phyloP scores from a whole-genome alignment of 768 basidiomycete species.

The Phanerodontia chrysosporium region DNA sequence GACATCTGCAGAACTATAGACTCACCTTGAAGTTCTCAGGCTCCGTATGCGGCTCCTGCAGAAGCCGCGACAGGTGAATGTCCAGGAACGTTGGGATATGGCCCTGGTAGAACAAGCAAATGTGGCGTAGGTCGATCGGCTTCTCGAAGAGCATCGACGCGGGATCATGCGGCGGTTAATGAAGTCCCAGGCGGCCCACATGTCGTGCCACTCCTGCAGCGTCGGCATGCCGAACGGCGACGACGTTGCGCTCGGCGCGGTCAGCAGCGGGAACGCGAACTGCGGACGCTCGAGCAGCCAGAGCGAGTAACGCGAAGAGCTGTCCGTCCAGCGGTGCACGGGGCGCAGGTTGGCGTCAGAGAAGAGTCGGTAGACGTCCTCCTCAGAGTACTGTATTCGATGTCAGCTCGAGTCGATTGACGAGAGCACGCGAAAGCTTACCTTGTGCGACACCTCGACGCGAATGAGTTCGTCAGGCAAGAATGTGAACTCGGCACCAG shows the following conservation, averaged over 20 bases:
- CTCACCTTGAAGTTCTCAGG: slow-evolving; percentile 75
- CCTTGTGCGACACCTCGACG: slow-evolving; percentile 89
- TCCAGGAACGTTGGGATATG: slow-evolving; percentile 93
- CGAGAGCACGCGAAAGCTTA: slow-evolving; percentile 26
- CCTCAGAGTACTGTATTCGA: slow-evolving; percentile 65
- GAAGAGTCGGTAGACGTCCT: slow-evolving; percentile 69
- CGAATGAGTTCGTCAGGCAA: slow-evolving; percentile 71
- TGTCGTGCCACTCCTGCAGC: slow-evolving; percentile 69
- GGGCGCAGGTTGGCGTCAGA: slow-evolving; percentile 72
- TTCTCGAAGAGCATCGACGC: slow-evolving; percentile 79
- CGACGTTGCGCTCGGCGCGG: slow-evolving; percentile 30
- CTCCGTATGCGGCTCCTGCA: slow-evolving; percentile 77
- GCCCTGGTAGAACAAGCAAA: slow-evolving; percentile 94
- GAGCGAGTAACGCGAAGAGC: slow-evolving; percentile 65
- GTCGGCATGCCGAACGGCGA: slow-evolving; percentile 68
- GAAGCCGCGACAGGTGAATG: slow-evolving; percentile 75
- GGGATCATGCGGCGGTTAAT: slow-evolving; percentile 86
- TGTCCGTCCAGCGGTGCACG: slow-evolving; percentile 83
- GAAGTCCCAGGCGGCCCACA: slow-evolving; percentile 90
- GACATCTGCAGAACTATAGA: slow-evolving; percentile 1
- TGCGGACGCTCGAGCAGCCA: slow-evolving; percentile 89
- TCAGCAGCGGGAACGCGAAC: slow-evolving; percentile 68
- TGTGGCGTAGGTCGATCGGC: slow-evolving; percentile 91
- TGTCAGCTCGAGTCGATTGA: not conserved
- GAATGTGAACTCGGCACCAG: slow-evolving; percentile 46